These are phyloP conservation scores for Thermothelomyces thermophilus DNA, from an alignment of 2,329 filamentous ascomycete species.

Conservation along the genomic window DNA sequence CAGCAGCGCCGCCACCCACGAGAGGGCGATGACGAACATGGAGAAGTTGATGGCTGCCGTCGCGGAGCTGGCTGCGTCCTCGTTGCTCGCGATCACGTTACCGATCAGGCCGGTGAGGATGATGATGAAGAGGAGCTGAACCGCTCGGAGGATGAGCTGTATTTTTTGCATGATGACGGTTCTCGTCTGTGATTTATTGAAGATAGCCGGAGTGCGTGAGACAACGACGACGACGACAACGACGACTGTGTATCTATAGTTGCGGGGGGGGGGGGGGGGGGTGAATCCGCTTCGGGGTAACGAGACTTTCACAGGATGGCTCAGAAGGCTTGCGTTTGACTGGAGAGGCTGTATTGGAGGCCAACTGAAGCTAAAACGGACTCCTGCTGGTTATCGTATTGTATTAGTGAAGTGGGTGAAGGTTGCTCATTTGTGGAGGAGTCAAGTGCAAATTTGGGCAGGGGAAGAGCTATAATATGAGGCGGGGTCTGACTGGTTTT, in stretches of 20 bases:
- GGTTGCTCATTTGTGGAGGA: not conserved
- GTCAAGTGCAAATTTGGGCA: not conserved
- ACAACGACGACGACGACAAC: not conserved
- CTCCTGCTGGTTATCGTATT: not conserved
- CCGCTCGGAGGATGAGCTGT: constrained; percentile 40
- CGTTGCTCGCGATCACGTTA: constrained; percentile 49
- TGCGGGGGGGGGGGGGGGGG: not conserved
- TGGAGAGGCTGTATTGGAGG: too few species aligned
- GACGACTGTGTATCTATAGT: too few species aligned
- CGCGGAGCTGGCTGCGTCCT: constrained; percentile 36
- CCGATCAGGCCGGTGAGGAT: constrained; percentile 51
- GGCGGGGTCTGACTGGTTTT: constrained; percentile 3
- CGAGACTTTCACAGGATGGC: too few species aligned
- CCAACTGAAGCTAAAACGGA: too few species aligned
- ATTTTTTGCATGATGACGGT: constrained; percentile 32
- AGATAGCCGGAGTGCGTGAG: too few species aligned
- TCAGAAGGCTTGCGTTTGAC: too few species aligned
- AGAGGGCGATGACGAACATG: constrained; percentile 63
- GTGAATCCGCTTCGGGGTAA: not conserved
- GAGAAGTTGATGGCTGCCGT: constrained; percentile 52
- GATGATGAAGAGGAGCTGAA: constrained; percentile 47
- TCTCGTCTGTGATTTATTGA: not conserved
- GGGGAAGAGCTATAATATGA: not conserved
- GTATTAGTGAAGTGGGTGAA: not conserved
- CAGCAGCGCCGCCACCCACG: constrained; percentile 59